Conservation (phyloP, 2,329 filamentous ascomycete species). For the Aspergillus tamarii region DNA sequence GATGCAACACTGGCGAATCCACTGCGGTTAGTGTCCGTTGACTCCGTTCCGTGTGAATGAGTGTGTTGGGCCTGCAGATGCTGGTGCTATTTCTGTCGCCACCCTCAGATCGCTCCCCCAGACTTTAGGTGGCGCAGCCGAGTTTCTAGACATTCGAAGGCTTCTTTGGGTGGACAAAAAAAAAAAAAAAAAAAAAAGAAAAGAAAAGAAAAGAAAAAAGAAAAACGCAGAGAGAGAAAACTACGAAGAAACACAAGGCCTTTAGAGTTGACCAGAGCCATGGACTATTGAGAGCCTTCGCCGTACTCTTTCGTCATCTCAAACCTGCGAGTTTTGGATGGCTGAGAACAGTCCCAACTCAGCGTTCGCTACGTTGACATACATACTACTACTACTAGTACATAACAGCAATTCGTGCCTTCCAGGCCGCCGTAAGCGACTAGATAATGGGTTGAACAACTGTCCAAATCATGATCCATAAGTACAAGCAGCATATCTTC, state of each 20-base stretch:
- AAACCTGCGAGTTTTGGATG: background rate
- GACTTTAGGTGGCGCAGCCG: constrained; percentile 23
- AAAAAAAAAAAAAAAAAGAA: constrained; percentile 1
- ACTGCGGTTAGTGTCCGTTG: constrained; percentile 17
- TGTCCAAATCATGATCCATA: background rate
- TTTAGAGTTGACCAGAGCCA: constrained; percentile 16
- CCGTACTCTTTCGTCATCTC: constrained; percentile 16
- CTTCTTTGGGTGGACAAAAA: background rate
- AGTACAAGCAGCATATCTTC: background rate
- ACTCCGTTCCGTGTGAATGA: constrained; percentile 3
- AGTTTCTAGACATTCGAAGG: constrained; percentile 8
- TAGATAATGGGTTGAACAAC: background rate
- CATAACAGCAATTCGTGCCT: background rate
- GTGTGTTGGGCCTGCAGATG: constrained; percentile 20
- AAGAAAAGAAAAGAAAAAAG: constrained; percentile 4
- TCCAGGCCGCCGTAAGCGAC: constrained; percentile 1
- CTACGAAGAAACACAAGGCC: background rate
- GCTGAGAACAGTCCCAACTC: background rate
- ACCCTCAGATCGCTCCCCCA: constrained; percentile 18
- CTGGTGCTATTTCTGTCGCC: constrained; percentile 24
- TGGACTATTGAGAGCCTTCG: constrained; percentile 10
- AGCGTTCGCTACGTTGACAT: constrained; percentile 9
- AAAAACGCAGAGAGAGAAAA: constrained; percentile 5
- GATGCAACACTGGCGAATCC: constrained; percentile 18
- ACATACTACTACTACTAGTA: background rate